Evolutionary conservation across 1,284 basidiomycete species (phyloP).

Genomic region (Cutaneotrichosporon dermatis): DNA sequence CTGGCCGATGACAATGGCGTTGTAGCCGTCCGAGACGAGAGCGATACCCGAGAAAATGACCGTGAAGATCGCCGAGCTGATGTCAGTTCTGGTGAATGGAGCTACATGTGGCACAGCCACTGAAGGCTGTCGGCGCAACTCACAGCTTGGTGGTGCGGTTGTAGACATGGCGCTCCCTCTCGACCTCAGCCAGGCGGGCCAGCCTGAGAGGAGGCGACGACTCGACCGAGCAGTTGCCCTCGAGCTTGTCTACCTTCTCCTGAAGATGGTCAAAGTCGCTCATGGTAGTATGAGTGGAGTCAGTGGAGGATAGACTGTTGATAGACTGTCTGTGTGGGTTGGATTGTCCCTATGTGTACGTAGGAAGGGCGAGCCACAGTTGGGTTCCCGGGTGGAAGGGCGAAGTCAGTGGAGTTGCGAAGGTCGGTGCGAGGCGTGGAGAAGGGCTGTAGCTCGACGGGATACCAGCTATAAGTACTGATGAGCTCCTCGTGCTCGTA

Average conservation of each 20-base stretch:
- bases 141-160: constrained; percentile 15
- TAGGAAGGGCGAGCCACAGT: too few species aligned
- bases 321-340: too few species aligned
- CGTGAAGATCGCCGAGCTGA: constrained; percentile 11
- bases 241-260: constrained; percentile 7
- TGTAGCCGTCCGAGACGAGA: constrained; percentile 32
- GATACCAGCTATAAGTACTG: too few species aligned
- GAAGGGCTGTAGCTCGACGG: too few species aligned
- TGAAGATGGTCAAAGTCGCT: neutral
- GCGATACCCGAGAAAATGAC: constrained; percentile 15
- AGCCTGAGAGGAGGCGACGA: neutral
- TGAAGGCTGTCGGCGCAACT: neutral
- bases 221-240: neutral
- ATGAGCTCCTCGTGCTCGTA: too few species aligned
- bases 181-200: constrained; percentile 13
- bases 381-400: too few species aligned
- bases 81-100: neutral
- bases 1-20: constrained; percentile 24
- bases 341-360: too few species aligned
- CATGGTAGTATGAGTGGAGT: neutral
- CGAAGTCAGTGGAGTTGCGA: too few species aligned
- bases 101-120: too few species aligned
- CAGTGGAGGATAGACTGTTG: neutral
- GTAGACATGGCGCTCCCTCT: constrained; percentile 13
- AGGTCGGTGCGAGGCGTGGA: too few species aligned